Percentiles rank a stretch among this genome's conserved stretches.
These are phyloP conservation scores for Cyclospora cayetanensis DNA, from an alignment of 169 alveolate species.

Conservation along the genomic window DNA sequence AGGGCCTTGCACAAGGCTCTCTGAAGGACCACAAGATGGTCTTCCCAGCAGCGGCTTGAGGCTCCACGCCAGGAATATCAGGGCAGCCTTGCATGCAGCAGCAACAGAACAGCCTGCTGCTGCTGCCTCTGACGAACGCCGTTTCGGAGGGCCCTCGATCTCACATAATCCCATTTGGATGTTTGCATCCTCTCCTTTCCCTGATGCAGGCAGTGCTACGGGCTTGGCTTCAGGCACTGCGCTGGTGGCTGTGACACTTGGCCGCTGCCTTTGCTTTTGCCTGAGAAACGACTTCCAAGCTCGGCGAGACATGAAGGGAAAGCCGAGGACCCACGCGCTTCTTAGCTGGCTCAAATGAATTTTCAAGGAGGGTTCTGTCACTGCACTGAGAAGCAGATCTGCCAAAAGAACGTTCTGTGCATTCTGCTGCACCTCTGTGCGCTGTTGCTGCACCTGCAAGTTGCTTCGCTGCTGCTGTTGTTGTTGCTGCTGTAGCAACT, in stretches of 20 bases:
- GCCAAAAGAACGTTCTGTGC: not conserved
- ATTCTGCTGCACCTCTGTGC: not conserved
- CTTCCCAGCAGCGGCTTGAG: not conserved
- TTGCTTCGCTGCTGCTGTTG: conserved; percentile 24
- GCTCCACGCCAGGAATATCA: not conserved
- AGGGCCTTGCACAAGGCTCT: no score
- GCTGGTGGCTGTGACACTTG: no score
- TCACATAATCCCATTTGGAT: no score
- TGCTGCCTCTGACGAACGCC: not conserved
- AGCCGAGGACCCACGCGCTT: no score
- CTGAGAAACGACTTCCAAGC: no score
- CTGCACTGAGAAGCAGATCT: not conserved
- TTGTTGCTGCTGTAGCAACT: conserved; percentile 24
- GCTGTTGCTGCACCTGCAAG: not conserved
- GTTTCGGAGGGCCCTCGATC: not conserved
- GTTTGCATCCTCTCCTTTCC: no score
- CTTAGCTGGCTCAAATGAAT: no score
- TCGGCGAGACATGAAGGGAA: no score
- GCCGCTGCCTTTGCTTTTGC: no score
- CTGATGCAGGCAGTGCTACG: no score
- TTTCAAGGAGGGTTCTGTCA: not conserved
- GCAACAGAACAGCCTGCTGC: not conserved
- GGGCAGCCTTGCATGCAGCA: not conserved
- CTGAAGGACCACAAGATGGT: not conserved
- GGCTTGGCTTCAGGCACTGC: no score